Conservation (phyloP, 164 flowering plant genomes). For the Macadamia tetraphylla region DNA sequence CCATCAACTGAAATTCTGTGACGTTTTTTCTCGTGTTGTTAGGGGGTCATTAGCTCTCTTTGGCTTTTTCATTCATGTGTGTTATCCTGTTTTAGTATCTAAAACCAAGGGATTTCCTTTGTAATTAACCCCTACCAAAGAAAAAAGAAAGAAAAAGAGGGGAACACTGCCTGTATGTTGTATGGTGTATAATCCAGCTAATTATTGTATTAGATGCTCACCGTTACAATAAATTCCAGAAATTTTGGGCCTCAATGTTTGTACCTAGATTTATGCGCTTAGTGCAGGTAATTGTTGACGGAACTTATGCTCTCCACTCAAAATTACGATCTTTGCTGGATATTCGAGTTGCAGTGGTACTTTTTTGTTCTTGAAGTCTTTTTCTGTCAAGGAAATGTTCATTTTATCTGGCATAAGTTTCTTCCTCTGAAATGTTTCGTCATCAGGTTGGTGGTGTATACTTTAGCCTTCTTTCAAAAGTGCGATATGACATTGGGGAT, state of each 20-base stretch:
- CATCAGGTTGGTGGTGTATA: constrained; percentile 97
- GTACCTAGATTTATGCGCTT: background rate
- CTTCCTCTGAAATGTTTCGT: constrained; percentile 11
- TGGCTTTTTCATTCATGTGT: too few relatives aligned
- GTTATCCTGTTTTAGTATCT: too few relatives aligned
- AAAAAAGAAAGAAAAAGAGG: too few relatives aligned
- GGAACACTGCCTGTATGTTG: too few relatives aligned
- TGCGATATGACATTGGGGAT: constrained; percentile 89
- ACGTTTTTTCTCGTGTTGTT: too few relatives aligned
- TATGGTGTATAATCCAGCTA: too few relatives aligned
- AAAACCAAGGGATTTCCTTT: too few relatives aligned
- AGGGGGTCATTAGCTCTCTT: too few relatives aligned
- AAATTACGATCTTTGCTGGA: constrained; percentile 89
- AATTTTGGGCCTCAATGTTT: background rate
- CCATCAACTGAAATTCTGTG: too few relatives aligned
- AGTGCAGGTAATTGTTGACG: constrained; percentile 89
- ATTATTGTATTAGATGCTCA: too few relatives aligned
- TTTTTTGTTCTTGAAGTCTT: constrained; percentile 5
- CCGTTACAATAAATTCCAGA: background rate
- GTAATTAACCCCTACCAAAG: too few relatives aligned
- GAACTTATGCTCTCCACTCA: constrained; percentile 93
- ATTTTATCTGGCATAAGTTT: background rate
- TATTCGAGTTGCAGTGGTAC: constrained; percentile 98
- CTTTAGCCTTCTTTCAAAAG: constrained; percentile 96
- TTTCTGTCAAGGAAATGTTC: constrained; percentile 7